Evolutionary conservation across 129 eudicot genomes (phyloP), one percentile per base, ranked within the genome.

Genomic region (Lactuca sativa): DNA sequence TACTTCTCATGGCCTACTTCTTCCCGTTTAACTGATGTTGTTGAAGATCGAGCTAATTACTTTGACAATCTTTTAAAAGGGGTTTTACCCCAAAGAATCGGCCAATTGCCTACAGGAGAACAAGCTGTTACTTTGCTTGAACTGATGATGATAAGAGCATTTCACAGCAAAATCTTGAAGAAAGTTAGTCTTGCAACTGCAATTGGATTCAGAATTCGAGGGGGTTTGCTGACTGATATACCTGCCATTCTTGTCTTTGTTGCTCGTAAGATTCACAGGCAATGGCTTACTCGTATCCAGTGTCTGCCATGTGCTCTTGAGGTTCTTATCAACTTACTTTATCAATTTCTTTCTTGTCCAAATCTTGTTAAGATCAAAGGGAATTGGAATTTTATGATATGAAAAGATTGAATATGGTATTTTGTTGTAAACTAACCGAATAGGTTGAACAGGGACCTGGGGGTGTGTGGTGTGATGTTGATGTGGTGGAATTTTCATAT

Each of bases 401-500:
- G 38, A 33, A 49, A 47, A 60, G 14, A 5, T 37, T 38, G 4
- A 43, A 34, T 4, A 43, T 62, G 17, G 7, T 31, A 55, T 56
- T 31, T 63, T 54, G 32, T 33, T 74, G 72, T 12, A 56, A 33
- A 40, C 62, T 77, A 62, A 77, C 76, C 69, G 13, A 61, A 30
- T 61, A 68, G 52, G 44, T 67, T 74, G 67, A 68, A 48, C 81
- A 90, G 97, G 97, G 95, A 78, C 97, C 97, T 33, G 97, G 97
- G 58, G 97, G 97, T 25, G 84, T 90, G 13, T 90, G 97, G 97
- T 90, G 97, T 79, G 97, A 87, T 33, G 89, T 90, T 60, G 97
- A 90, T 72, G 95, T 90, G 21, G 95, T 90, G 18, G 97, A 90
- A 56, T 90, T 90, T 64, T 77, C 91, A 43, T 90, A 90, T 80